Base-by-base conservation (phyloP, 2,329 filamentous ascomycete species). In the Amesomyces nigricolor region DNA sequence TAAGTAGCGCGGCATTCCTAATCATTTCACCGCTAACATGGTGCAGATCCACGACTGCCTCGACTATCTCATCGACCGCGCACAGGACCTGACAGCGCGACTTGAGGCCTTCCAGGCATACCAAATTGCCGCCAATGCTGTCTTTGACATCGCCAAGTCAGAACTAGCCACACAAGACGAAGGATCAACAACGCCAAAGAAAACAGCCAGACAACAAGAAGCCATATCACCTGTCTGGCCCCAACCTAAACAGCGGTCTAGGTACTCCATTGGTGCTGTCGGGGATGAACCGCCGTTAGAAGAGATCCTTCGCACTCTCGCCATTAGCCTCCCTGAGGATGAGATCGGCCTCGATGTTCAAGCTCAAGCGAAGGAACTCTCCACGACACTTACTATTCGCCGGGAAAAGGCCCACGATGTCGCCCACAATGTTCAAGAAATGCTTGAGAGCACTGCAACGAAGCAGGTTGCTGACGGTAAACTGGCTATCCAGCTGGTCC, bases 41-140 rank as follows among this genome's bases (percentile, higher is more conserved):
- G 0, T 5, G 0, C 45, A 82, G 79, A 75, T 82, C 17, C 70
- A 76, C 37, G 71, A 77, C 17, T 82, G 79, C 57, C 69, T 83
- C 1, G 70, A 74, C 51, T 76, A 79, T 56, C 68, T 83, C 0
- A 67, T 79, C 2, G 73, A 75, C 35, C 74, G 76, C n/a, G 71
- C 75, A 5, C 65, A 70, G 10, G 67, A 71, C 1, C 68, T 81
- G 3, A 67, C 71, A 2, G 61, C 68, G 3, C 73, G 75, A 26
- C 66, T 78, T 2, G 71, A 76, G 47, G 71, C 72, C 2, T 70
- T 75, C 51, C 73, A 76, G 38, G 75, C 74, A 1, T 77, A 81
- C 62, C 74, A 75, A 51, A 56, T 65, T 8, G 72, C 74, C 2
- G 63, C 73, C 0, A 61, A 63, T 0, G 62, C 68, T 7, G 66